phyloP scores from a whole-genome alignment of 148 eudicot species.

The Dysphania ambrosioides region DNA sequence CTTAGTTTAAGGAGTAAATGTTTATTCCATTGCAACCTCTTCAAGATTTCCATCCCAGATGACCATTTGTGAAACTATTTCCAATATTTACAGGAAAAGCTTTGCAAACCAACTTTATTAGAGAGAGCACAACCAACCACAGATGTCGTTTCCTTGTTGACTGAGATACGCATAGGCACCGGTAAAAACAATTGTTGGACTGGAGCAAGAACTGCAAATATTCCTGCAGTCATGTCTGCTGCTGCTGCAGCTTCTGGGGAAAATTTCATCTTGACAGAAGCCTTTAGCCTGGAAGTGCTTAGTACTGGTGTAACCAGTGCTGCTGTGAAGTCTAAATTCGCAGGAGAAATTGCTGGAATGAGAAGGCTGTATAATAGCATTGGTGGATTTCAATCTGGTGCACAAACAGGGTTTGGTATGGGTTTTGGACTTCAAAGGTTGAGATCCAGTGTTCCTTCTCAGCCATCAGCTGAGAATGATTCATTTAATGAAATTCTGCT shows the following conservation, averaged over 20 bases:
- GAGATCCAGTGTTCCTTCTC: conserved; percentile 51
- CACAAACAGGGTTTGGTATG: conserved; percentile 47
- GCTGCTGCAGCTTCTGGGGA: conserved; percentile 99
- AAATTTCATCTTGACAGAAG: conserved; percentile 69
- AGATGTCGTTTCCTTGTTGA: conserved; percentile 84
- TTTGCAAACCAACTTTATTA: conserved; percentile 75
- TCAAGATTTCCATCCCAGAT: neutral
- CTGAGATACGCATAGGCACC: conserved; percentile 95
- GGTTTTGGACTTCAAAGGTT: conserved; percentile 55
- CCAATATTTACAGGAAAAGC: conserved; percentile 67
- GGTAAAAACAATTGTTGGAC: conserved; percentile 87
- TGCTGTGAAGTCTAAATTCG: conserved; percentile 84
- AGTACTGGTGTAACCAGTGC: conserved; percentile 94
- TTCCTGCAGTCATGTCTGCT: conserved; percentile 98
- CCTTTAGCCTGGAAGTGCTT: conserved; percentile 93
- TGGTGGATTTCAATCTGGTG: conserved; percentile 71
- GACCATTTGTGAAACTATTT: conserved; percentile 1
- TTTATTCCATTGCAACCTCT: neutral
- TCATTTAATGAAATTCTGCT: conserved; percentile 84
- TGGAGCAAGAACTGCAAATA: conserved; percentile 84
- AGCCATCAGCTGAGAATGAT: conserved; percentile 52
- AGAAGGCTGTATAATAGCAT: conserved; percentile 81
- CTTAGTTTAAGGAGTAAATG: neutral
- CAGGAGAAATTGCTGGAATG: conserved; percentile 99
- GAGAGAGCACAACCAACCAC: conserved; percentile 88